A percentile compares a stretch with the other conserved stretches of the same genome.
phyloP scores from a whole-genome alignment of 1,284 basidiomycete species.

The Lignosus rhinocerotis region DNA sequence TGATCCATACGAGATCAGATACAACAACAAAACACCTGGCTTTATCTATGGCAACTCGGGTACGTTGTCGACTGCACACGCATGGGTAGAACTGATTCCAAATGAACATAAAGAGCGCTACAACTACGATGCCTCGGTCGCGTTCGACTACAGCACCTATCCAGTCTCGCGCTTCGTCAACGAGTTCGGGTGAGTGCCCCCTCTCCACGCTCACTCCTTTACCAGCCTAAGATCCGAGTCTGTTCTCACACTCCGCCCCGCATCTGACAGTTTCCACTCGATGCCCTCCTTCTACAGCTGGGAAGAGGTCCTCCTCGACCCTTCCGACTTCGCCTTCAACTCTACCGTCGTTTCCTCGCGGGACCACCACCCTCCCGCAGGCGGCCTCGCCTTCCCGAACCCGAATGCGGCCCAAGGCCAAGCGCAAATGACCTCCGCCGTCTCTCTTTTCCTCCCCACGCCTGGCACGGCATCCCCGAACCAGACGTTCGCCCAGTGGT shows the following conservation, averaged over 20 bases:
- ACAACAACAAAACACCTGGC: conserved; percentile 49
- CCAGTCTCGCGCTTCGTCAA: conserved; percentile 60
- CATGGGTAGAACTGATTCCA: background rate
- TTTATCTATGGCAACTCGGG: conserved; percentile 61
- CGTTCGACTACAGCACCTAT: conserved; percentile 59
- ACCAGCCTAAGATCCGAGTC: background rate
- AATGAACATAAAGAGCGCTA: conserved; percentile 43
- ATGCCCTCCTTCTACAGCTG: conserved; percentile 66
- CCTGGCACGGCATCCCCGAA: conserved; percentile 50
- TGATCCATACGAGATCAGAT: conserved; percentile 56
- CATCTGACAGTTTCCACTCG: conserved; percentile 52
- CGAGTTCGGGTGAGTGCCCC: conserved; percentile 52
- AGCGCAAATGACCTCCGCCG: conserved; percentile 51
- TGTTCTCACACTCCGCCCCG: background rate
- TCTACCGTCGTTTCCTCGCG: conserved; percentile 58
- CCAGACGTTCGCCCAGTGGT: conserved; percentile 63
- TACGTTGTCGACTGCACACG: conserved; percentile 24
- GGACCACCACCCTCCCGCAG: conserved; percentile 61
- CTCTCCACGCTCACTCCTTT: background rate
- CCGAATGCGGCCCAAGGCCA: conserved; percentile 58
- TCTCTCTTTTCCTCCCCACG: conserved; percentile 54
- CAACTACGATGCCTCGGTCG: conserved; percentile 55
- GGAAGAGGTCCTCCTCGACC: conserved; percentile 55
- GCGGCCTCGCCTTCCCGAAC: conserved; percentile 56
- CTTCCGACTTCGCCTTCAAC: conserved; percentile 59